phyloP scores from a whole-genome alignment of 306 rosid species.

The Trichosanthes truncata region DNA sequence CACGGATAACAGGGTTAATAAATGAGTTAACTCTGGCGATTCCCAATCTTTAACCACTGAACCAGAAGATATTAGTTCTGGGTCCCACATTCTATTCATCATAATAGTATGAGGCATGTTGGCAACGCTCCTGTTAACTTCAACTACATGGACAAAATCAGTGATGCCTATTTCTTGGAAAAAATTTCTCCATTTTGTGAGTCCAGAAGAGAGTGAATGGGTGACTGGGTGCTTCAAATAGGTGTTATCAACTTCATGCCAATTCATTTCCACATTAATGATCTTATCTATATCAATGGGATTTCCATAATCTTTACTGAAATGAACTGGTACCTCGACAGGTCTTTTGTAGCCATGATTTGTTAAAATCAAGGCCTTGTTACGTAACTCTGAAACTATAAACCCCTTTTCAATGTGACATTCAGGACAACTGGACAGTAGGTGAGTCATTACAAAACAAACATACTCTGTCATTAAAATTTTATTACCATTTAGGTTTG shows the following conservation, averaged over 20 bases:
- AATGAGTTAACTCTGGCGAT: constrained; percentile 55
- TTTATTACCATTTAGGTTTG: constrained; percentile 23
- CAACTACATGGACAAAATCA: constrained; percentile 57
- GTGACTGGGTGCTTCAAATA: constrained; percentile 66
- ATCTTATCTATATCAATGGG: constrained; percentile 49
- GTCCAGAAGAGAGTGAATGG: constrained; percentile 44
- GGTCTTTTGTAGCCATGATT: constrained; percentile 65
- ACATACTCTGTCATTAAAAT: constrained; percentile 68
- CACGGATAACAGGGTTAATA: constrained; percentile 43
- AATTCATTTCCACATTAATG: constrained; percentile 44
- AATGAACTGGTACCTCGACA: constrained; percentile 64
- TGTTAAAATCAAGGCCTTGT: constrained; percentile 56
- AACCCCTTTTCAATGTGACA: constrained; percentile 46
- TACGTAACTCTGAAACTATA: constrained; percentile 51
- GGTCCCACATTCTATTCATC: constrained; percentile 40
- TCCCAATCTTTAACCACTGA: constrained; percentile 72
- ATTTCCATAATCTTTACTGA: constrained; percentile 63
- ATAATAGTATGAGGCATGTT: constrained; percentile 34
- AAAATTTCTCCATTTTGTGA: constrained; percentile 68
- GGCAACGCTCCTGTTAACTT: constrained; percentile 49
- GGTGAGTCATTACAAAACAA: constrained; percentile 75
- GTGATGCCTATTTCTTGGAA: constrained; percentile 62
- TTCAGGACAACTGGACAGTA: constrained; percentile 59
- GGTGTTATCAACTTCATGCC: constrained; percentile 67
- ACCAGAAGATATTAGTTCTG: constrained; percentile 48